These are phyloP conservation scores for Magnusiomyces ingens DNA, from an alignment of 1,139 yeast genomes.

Conservation along the genomic window DNA sequence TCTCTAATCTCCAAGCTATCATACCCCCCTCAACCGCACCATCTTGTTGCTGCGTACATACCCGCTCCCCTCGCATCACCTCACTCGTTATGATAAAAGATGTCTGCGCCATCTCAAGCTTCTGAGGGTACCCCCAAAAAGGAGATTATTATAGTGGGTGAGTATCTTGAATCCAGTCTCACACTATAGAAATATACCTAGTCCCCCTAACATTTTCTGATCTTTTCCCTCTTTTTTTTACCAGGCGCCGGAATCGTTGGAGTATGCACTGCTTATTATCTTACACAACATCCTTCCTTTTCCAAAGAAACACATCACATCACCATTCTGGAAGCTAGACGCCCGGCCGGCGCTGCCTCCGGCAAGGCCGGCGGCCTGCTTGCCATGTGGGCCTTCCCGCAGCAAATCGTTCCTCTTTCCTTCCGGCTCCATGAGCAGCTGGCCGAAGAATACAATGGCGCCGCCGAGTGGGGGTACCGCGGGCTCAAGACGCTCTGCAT, in stretches of 20 bases:
- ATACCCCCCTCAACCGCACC: too few relatives aligned
- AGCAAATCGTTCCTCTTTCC: conserved; percentile 83
- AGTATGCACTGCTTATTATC: conserved; percentile 85
- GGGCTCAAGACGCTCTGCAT: conserved; percentile 78
- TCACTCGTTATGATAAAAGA: neutral
- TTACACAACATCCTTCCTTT: conserved; percentile 76
- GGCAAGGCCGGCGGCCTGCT: conserved; percentile 96
- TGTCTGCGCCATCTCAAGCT: conserved; percentile 2
- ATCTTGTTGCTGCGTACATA: too few relatives aligned
- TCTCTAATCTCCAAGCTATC: too few relatives aligned
- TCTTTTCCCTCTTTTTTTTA: neutral
- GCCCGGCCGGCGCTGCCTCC: conserved; percentile 96
- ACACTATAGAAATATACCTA: neutral
- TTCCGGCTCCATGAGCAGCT: conserved; percentile 81
- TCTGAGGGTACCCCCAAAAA: conserved; percentile 18
- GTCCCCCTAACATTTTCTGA: neutral
- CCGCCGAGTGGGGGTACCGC: conserved; percentile 85
- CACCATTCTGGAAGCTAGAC: conserved; percentile 79
- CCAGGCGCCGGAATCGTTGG: conserved; percentile 93
- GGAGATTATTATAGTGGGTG: conserved; percentile 36
- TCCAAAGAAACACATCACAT: conserved; percentile 68
- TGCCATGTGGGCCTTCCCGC: conserved; percentile 96
- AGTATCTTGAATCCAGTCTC: conserved; percentile 11
- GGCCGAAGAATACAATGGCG: conserved; percentile 73
- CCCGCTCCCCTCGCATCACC: too few relatives aligned